Percentiles rank a stretch among this genome's conserved stretches.
These are phyloP conservation scores for Ustilago tritici DNA, from an alignment of 1,284 basidiomycete genomes.

Conservation along the genomic window DNA sequence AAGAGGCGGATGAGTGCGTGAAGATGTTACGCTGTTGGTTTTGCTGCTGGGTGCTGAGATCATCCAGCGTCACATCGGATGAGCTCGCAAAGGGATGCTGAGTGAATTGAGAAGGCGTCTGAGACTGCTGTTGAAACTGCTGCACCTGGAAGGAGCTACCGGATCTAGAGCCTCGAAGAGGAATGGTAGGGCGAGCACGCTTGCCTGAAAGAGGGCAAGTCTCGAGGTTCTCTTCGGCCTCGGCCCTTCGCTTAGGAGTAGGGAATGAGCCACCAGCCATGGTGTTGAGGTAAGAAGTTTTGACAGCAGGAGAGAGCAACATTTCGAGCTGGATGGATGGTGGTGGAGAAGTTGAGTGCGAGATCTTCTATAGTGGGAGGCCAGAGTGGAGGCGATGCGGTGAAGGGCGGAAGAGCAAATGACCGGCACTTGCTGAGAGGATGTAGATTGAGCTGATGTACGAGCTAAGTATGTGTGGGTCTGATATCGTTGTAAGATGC, in stretches of 20 bases:
- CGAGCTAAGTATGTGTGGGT: neutral
- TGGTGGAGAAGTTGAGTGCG: neutral
- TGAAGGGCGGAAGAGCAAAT: conserved; percentile 8
- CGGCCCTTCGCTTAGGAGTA: conserved; percentile 42
- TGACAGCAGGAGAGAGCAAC: conserved; percentile 53
- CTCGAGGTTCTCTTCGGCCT: conserved; percentile 34
- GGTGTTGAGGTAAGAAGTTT: conserved; percentile 52
- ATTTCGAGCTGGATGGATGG: conserved; percentile 5
- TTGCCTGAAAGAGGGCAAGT: conserved; percentile 44
- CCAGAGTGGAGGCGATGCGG: neutral
- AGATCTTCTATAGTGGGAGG: neutral
- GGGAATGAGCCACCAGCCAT: conserved; percentile 42
- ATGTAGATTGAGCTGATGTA: conserved; percentile 2
- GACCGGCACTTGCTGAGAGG: conserved; percentile 21
- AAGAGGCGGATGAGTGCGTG: conserved; percentile 35
- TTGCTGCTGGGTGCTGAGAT: conserved; percentile 19
- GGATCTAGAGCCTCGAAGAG: conserved; percentile 38
- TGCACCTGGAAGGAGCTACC: conserved; percentile 21
- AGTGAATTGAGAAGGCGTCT: conserved; percentile 9
- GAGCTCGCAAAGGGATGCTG: conserved; percentile 40
- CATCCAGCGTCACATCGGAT: conserved; percentile 46
- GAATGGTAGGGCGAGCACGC: conserved; percentile 41
- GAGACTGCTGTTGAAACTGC: conserved; percentile 18
- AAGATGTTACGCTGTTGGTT: conserved; percentile 42
- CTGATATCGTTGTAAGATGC: neutral